Base-by-base conservation (phyloP, 257 asterid genomes). In the Ilex asprella region DNA sequence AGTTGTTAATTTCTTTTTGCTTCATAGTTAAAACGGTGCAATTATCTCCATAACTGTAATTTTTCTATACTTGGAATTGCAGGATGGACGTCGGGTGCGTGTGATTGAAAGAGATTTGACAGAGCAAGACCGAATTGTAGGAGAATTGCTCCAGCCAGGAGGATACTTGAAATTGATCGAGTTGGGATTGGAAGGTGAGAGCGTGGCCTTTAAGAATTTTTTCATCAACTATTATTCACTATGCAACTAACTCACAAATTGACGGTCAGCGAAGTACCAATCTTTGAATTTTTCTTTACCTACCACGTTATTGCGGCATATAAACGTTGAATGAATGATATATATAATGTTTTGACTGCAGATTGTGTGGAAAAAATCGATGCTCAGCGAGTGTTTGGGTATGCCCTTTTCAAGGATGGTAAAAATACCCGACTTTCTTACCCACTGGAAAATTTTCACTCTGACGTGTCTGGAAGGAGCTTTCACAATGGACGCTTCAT, bases 91-190 rank as follows among this genome's bases (percentile, higher is more conserved):
- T 49, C 75, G 84, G 47, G 90, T 88, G 52, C 78, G 65, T 61
- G 95, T 91, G 58, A 84, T 91, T 39, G 98, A 91, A 74, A 82
- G 98, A 72, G 96, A 91, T 65, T 81, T 88, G 78, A 64, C 84
- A 5, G 96, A 91, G 78, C 96, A 95, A 8, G 93, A 88, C 65
- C 76, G 98, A 59, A 91, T 91, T 66, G 98, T 91, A 4, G 98
- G 98, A 73, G 98, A 91, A 70, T 84, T 91, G 54, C 77, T 91
- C 16, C 98, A 91, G 70, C 98, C 98, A 2, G 96, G 95, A 59
- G 96, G 98, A 60, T 91, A 88, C 65, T 92, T 91, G 61, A 91
- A 91, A 74, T 70, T 91, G 75, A 69, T 86, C 50, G 95, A 91
- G 76, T 74, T 91, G 56, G 98, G 91, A 50, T 61, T 91, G 44